Evolutionary conservation across 2,329 filamentous ascomycete genomes (phyloP).

Genomic region (Neonectria hederae): DNA sequence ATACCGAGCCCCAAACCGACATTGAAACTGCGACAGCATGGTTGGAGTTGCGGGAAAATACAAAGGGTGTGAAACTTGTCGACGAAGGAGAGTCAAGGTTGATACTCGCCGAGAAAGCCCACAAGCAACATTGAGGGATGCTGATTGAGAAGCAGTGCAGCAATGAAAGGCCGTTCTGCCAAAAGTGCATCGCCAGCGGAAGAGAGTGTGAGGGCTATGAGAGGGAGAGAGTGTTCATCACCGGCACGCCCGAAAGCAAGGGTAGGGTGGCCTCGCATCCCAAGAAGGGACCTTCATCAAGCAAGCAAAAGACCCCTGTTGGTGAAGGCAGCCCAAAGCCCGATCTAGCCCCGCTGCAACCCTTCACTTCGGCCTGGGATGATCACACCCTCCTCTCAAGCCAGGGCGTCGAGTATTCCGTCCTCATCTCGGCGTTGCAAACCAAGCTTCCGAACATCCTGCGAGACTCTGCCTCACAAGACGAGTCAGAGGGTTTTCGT

Average conservation of each 20-base stretch:
- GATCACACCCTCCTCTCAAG: slow-evolving; percentile 55
- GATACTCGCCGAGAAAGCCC: slow-evolving; percentile 29
- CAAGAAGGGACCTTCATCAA: slow-evolving; percentile 51
- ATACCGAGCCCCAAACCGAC: background rate
- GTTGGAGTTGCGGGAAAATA: slow-evolving; percentile 71
- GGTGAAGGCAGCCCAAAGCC: slow-evolving; percentile 36
- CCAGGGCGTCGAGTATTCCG: slow-evolving; percentile 48
- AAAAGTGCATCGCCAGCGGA: slow-evolving; percentile 67
- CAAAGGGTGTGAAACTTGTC: slow-evolving; percentile 71
- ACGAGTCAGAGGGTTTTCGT: slow-evolving; percentile 42
- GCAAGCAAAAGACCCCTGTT: slow-evolving; percentile 43
- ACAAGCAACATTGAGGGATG: background rate
- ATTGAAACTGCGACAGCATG: slow-evolving; percentile 51
- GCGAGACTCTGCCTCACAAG: slow-evolving; percentile 37
- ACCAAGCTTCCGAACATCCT: slow-evolving; percentile 51
- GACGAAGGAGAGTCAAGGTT: slow-evolving; percentile 67
- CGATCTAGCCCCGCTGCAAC: slow-evolving; percentile 49
- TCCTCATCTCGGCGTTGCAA: slow-evolving; percentile 58
- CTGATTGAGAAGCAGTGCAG: slow-evolving; percentile 61
- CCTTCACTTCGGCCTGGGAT: slow-evolving; percentile 61
- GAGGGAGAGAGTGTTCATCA: slow-evolving; percentile 70
- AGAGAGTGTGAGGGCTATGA: slow-evolving; percentile 70
- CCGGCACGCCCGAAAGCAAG: slow-evolving; percentile 63
- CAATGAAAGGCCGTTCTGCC: slow-evolving; percentile 67
- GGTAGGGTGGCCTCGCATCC: slow-evolving; percentile 68